phyloP scores from a whole-genome alignment of 768 basidiomycete genomes.

The Termitomyces sp. region DNA sequence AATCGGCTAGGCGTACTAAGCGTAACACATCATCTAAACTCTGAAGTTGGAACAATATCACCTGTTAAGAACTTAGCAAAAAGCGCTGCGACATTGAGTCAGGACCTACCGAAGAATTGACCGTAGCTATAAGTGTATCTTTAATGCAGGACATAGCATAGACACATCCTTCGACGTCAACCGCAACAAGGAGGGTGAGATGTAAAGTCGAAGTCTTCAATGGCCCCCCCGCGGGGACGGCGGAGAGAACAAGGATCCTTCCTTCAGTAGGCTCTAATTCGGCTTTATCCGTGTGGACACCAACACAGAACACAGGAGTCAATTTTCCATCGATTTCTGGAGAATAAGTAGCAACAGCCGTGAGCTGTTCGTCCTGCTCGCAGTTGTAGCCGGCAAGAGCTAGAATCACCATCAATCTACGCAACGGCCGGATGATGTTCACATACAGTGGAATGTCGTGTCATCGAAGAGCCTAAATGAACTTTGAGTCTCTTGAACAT shows the following conservation, averaged over 20 bases:
- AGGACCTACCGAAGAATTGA: conserved; percentile 67
- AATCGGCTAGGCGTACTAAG: conserved; percentile 44
- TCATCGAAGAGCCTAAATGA: conserved; percentile 67
- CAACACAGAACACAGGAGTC: conserved; percentile 43
- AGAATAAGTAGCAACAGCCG: conserved; percentile 38
- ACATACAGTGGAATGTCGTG: conserved; percentile 50
- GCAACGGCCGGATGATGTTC: not conserved
- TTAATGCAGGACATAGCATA: conserved; percentile 51
- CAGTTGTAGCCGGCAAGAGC: conserved; percentile 45
- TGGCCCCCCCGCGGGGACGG: conserved; percentile 20
- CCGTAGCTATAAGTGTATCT: conserved; percentile 55
- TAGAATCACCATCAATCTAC: conserved; percentile 11
- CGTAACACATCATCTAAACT: conserved; percentile 15
- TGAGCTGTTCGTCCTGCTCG: conserved; percentile 56
- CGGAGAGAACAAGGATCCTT: conserved; percentile 52
- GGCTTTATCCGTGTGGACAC: conserved; percentile 35
- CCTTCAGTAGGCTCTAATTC: conserved; percentile 53
- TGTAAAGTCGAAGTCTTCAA: conserved; percentile 22
- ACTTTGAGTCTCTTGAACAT: conserved; percentile 38
- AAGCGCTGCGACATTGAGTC: too few species aligned
- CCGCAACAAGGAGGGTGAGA: conserved; percentile 34
- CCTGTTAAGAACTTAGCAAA: conserved; percentile 22
- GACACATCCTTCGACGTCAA: conserved; percentile 57
- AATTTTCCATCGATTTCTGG: conserved; percentile 21
- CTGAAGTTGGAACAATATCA: conserved; percentile 33